Evolutionary conservation across 306 rosid genomes (phyloP).

Genomic region (Malus asiatica): DNA sequence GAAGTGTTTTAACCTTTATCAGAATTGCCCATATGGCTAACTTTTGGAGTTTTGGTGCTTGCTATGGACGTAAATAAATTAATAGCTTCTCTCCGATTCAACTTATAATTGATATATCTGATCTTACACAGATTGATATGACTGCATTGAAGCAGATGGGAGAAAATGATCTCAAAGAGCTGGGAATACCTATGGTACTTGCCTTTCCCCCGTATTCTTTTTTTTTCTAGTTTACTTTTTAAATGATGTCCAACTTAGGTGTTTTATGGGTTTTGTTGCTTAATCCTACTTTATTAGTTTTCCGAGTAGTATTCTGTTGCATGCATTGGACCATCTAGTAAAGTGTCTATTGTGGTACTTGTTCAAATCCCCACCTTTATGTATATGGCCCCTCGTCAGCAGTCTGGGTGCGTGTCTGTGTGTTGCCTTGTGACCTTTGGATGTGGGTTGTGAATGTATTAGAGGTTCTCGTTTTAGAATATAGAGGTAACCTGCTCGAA

Average conservation of each 20-base stretch:
- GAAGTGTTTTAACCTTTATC: background rate
- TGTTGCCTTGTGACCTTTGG: background rate
- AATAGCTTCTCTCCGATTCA: background rate
- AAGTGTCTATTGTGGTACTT: background rate
- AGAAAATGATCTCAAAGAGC: slow-evolving; percentile 89
- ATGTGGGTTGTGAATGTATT: background rate
- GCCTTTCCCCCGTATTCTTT: background rate
- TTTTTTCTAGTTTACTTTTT: background rate
- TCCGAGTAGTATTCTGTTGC: background rate
- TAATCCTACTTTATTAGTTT: background rate
- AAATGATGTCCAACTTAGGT: background rate
- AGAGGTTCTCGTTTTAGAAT: background rate
- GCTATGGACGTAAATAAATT: background rate
- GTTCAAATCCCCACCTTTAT: too few species aligned
- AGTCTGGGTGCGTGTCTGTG: background rate
- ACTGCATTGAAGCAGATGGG: slow-evolving; percentile 93
- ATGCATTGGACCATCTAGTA: background rate
- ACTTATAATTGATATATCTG: slow-evolving; percentile 1
- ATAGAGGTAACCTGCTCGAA: background rate
- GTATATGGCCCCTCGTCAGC: background rate
- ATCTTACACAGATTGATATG: slow-evolving; percentile 72
- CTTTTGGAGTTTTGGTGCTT: background rate
- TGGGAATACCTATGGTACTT: slow-evolving; percentile 94
- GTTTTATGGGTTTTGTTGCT: background rate
- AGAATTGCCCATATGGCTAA: background rate